Evolutionary conservation across 306 rosid genomes (phyloP), one percentile per base, ranked within the genome.

Genomic region (Gastrolobium villosum): DNA sequence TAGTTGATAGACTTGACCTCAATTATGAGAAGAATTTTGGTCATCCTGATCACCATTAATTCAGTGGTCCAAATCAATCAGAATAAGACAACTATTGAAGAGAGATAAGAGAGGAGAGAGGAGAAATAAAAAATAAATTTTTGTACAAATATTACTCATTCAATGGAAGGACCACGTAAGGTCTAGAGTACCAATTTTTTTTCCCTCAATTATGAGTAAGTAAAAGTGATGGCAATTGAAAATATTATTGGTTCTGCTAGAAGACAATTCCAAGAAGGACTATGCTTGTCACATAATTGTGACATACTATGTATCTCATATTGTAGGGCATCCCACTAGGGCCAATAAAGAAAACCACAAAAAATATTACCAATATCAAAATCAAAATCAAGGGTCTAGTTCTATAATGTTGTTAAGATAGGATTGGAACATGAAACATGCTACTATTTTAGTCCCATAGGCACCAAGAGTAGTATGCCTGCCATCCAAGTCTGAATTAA

Each of bases 361-460:
- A 50, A 74, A 69, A 74, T 69, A 36, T 62, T 69, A 84, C 67
- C 76, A 31, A 54, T 20, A 70, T 69, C 74, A 74, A 75, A 74
- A n/a, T n/a, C n/a, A n/a, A n/a, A 79, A 55, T 60, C 67, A 52
- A 4, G 65, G 65, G 73, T 28, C 69, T 73, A 72, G 53, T 62
- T 74, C 63, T 9, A 76, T 69, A 31, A 75, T 41, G 64, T 64
- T 75, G 57, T 75, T 36, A 68, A 79, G 50, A 79, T 64, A 53
- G 60, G 63, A 40, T 56, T 74, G 62, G 70, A 61, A 37, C 81
- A 74, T 45, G 76, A 61, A 75, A 75, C 85, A 76, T 76, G 85
- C 56, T 84, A 55, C 84, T 62, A 55, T 63, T 70, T 76, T 59
- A 45, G 79, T 63, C 71, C 71, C 30, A 65, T 39, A 39, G 0